These are phyloP conservation scores for Coffea eugenioides DNA, from an alignment of 257 asterid genomes.

Conservation along the genomic window DNA sequence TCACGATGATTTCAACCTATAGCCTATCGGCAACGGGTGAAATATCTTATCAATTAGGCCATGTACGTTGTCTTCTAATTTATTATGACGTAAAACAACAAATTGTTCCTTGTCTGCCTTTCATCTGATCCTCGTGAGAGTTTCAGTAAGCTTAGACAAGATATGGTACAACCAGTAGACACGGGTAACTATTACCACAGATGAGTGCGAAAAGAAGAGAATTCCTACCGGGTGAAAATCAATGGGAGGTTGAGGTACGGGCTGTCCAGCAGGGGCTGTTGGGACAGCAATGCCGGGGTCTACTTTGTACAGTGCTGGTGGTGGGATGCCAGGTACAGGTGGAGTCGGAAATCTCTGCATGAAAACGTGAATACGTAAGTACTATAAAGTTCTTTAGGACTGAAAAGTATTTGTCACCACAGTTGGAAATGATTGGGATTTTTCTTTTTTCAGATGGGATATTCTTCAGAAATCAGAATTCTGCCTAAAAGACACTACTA, in stretches of 20 bases:
- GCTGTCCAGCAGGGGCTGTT: slow-evolving; percentile 34
- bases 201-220: neutral
- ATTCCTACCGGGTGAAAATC: slow-evolving; percentile 65
- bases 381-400: neutral
- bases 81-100: neutral
- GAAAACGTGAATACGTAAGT: neutral
- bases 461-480: neutral
- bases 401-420: neutral
- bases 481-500: too few species aligned
- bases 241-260: slow-evolving; percentile 58
- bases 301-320: slow-evolving; percentile 52
- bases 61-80: too few species aligned
- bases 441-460: neutral
- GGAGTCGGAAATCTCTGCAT: slow-evolving; percentile 58
- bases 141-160: neutral
- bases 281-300: slow-evolving; percentile 43
- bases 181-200: neutral
- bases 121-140: neutral
- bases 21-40: too few species aligned
- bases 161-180: too few species aligned
- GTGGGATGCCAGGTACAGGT: slow-evolving; percentile 48
- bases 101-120: too few species aligned
- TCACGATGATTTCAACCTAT: too few species aligned
- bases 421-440: neutral
- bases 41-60: too few species aligned